phyloP scores from a whole-genome alignment of 2,329 filamentous ascomycete genomes.

The Magnaporthiopsis rhizophila region DNA sequence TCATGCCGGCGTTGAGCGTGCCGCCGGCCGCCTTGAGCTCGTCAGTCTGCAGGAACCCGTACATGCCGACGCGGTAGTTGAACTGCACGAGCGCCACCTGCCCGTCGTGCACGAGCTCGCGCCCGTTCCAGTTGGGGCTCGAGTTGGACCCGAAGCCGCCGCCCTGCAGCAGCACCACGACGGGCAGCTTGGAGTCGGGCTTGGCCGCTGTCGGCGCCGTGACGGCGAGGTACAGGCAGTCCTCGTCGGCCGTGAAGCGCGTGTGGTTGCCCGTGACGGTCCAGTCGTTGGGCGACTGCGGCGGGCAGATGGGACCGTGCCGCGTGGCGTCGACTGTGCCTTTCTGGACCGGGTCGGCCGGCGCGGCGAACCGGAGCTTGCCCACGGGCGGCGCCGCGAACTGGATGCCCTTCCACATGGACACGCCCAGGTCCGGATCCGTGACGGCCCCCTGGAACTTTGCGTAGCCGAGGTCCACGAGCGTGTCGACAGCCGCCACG shows the following conservation, averaged over 20 bases:
- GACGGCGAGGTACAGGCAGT: constrained; percentile 62
- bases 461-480: constrained; percentile 59
- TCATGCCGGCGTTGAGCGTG: constrained; percentile 1
- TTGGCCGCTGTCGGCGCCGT: constrained; percentile 50
- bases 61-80: constrained; percentile 33
- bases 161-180: constrained; percentile 32
- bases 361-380: constrained; percentile 57
- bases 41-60: background rate
- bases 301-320: constrained; percentile 17
- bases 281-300: constrained; percentile 17
- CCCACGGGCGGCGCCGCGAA: constrained; percentile 65
- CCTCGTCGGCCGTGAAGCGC: constrained; percentile 39
- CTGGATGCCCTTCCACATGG: constrained; percentile 66
- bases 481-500: constrained; percentile 15
- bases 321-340: constrained; percentile 38
- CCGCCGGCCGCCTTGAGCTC: background rate
- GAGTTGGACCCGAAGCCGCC: constrained; percentile 41
- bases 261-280: constrained; percentile 14
- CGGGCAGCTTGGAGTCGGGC: constrained; percentile 30
- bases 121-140: constrained; percentile 46
- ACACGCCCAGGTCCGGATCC: constrained; percentile 42
- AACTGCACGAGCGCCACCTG: constrained; percentile 54
- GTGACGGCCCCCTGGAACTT: constrained; percentile 52
- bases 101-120: constrained; percentile 41
- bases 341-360: constrained; percentile 49